These are phyloP conservation scores for Dissophora globulifera DNA, from an alignment of 192 early-diverging fungal species.

Conservation along the genomic window DNA sequence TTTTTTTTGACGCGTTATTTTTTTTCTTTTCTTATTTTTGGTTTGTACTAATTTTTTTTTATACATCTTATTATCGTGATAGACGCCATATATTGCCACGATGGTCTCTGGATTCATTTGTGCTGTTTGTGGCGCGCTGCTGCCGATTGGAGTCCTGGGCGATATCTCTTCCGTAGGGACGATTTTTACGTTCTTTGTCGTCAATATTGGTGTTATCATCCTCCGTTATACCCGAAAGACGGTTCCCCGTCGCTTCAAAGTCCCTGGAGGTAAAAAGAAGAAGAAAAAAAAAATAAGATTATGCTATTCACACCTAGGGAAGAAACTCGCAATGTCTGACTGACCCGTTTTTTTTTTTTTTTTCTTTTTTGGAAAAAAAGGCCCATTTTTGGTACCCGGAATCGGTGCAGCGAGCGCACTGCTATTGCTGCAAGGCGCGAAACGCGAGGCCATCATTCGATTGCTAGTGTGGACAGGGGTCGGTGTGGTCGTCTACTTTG, in stretches of 20 bases:
- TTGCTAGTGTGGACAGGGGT: constrained; percentile 82
- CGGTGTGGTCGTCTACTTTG: constrained; percentile 79
- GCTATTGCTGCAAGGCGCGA: constrained; percentile 74
- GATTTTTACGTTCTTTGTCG: constrained; percentile 85
- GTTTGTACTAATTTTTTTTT: constrained; percentile 3
- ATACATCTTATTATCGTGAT: not conserved
- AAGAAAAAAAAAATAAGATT: too few species aligned
- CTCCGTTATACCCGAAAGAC: constrained; percentile 81
- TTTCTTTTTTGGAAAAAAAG: constrained; percentile 6
- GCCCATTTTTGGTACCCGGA: constrained; percentile 72
- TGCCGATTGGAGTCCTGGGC: constrained; percentile 86
- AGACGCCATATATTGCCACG: constrained; percentile 81
- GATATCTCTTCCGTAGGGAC: constrained; percentile 90
- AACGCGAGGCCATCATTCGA: constrained; percentile 73
- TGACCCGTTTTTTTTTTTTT: constrained; percentile 11
- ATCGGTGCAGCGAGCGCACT: constrained; percentile 68
- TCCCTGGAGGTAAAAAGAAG: constrained; percentile 67
- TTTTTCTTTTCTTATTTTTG: not conserved
- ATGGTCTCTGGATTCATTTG: constrained; percentile 71
- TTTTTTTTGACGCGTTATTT: too few species aligned
- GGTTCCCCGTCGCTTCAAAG: constrained; percentile 72
- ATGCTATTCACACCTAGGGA: too few species aligned
- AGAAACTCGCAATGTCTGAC: not conserved
- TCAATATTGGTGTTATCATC: constrained; percentile 79
- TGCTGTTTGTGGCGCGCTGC: constrained; percentile 72